Percentiles rank a stretch among this genome's conserved stretches.
These are phyloP conservation scores for Hypoxylon perforatum DNA, from an alignment of 495 filamentous ascomycete genomes.

Conservation along the genomic window DNA sequence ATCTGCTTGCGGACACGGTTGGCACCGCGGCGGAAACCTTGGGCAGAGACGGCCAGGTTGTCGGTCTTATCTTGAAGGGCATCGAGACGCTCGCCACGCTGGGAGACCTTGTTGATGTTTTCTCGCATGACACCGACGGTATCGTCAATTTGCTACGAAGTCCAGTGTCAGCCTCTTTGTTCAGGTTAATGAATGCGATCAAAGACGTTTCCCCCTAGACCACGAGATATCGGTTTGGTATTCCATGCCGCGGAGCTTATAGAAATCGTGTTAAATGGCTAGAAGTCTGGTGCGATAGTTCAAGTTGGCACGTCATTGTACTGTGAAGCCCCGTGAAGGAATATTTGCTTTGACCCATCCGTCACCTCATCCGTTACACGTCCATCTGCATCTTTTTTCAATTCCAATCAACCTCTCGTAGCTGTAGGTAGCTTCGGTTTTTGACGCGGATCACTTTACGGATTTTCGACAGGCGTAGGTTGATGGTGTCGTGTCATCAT, in stretches of 20 bases:
- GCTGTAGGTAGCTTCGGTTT: neutral
- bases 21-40: slow-evolving; percentile 93
- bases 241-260: slow-evolving; percentile 7
- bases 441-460: neutral
- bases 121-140: slow-evolving; percentile 93
- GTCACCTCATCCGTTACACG: slow-evolving; percentile 7
- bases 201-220: slow-evolving; percentile 4
- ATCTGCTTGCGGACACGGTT: slow-evolving; percentile 96
- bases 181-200: neutral
- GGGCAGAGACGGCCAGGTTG: slow-evolving; percentile 87
- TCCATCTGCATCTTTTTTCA: slow-evolving; percentile 8
- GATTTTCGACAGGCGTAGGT: slow-evolving; percentile 1
- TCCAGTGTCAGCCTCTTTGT: slow-evolving; percentile 41
- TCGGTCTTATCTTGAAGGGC: slow-evolving; percentile 95
- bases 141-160: slow-evolving; percentile 89
- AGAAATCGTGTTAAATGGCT: neutral
- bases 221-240: slow-evolving; percentile 7
- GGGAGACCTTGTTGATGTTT: slow-evolving; percentile 91
- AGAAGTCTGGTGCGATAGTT: neutral
- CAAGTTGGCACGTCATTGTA: neutral
- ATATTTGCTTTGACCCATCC: neutral
- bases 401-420: neutral
- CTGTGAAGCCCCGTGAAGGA: neutral
- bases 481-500: slow-evolving; percentile 4
- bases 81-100: slow-evolving; percentile 91